Conservation (phyloP, 2,329 filamentous ascomycete genomes). For the Neonectria ditissima region DNA sequence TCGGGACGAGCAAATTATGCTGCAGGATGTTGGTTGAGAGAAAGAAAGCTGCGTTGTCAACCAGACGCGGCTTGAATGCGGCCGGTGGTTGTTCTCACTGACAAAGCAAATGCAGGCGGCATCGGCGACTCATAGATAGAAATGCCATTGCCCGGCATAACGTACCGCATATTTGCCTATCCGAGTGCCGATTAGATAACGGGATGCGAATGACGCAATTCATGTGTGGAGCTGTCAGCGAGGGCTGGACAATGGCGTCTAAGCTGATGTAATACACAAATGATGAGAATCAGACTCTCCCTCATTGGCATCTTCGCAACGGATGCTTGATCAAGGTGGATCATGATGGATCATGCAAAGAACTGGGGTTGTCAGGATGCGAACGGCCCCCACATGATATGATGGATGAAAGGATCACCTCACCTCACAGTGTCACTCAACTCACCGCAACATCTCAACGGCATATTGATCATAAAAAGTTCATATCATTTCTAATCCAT, state of each 20-base stretch:
- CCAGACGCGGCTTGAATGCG: not conserved
- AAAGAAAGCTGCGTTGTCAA: not conserved
- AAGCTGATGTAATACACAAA: slow-evolving; percentile 12
- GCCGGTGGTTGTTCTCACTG: not conserved
- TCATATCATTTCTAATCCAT: slow-evolving; percentile 14
- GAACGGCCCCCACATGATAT: not conserved
- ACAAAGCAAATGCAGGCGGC: not conserved
- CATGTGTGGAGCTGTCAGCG: slow-evolving; percentile 2
- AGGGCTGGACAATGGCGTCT: not conserved
- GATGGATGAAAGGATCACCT: not conserved
- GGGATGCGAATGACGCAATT: slow-evolving; percentile 9
- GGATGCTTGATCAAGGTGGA: not conserved
- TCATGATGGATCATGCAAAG: not conserved
- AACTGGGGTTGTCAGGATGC: not conserved
- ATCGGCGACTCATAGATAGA: not conserved
- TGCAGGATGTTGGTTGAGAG: not conserved
- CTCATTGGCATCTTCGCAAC: not conserved
- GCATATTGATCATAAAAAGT: not conserved
- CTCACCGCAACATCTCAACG: not conserved
- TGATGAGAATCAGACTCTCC: not conserved
- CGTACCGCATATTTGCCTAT: not conserved
- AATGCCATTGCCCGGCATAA: slow-evolving; percentile 3
- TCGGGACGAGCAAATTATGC: not conserved
- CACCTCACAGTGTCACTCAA: not conserved
- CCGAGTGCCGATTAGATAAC: slow-evolving; percentile 6